These are phyloP conservation scores for Alternaria metachromatica DNA, from an alignment of 2,329 filamentous ascomycete genomes.

Conservation along the genomic window DNA sequence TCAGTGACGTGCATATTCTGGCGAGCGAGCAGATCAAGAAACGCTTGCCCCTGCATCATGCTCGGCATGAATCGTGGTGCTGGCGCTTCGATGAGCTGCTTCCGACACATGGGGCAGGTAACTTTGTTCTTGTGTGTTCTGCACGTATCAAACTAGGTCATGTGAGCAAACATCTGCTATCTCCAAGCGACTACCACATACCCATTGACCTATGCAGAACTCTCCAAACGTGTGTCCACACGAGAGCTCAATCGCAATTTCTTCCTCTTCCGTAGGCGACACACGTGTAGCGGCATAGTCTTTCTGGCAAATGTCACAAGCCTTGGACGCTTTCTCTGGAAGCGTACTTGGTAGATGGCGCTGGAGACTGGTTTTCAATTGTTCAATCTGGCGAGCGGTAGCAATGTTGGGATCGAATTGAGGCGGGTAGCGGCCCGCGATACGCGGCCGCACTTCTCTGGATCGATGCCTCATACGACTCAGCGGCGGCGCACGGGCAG, in stretches of 20 bases:
- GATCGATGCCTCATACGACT: slow-evolving; percentile 21
- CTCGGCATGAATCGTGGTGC: slow-evolving; percentile 18
- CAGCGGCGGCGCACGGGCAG: slow-evolving; percentile 28
- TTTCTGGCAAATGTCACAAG: slow-evolving; percentile 48
- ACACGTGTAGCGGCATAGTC: slow-evolving; percentile 40
- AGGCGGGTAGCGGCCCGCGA: slow-evolving; percentile 10
- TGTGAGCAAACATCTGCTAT: slow-evolving; percentile 1
- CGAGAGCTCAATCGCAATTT: slow-evolving; percentile 43
- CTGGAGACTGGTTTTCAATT: slow-evolving; percentile 37
- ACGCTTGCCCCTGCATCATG: slow-evolving; percentile 20
- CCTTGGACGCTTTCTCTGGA: slow-evolving; percentile 28
- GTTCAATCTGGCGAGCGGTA: slow-evolving; percentile 34
- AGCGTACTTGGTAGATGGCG: slow-evolving; percentile 36
- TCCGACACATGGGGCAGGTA: slow-evolving; percentile 48
- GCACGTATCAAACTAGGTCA: slow-evolving; percentile 35
- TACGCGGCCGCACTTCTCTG: slow-evolving; percentile 25
- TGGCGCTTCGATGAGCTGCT: slow-evolving; percentile 36
- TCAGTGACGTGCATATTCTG: slow-evolving; percentile 26
- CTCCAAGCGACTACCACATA: slow-evolving; percentile 3
- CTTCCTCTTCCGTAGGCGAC: slow-evolving; percentile 38
- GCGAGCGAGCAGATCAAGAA: slow-evolving; percentile 26
- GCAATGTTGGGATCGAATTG: slow-evolving; percentile 33
- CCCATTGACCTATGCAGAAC: slow-evolving; percentile 45
- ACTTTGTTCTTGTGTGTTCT: slow-evolving; percentile 46
- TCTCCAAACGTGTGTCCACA: slow-evolving; percentile 48